Evolutionary conservation across 2,329 filamentous ascomycete genomes (phyloP).

Genomic region (Bipolaris oryzae): DNA sequence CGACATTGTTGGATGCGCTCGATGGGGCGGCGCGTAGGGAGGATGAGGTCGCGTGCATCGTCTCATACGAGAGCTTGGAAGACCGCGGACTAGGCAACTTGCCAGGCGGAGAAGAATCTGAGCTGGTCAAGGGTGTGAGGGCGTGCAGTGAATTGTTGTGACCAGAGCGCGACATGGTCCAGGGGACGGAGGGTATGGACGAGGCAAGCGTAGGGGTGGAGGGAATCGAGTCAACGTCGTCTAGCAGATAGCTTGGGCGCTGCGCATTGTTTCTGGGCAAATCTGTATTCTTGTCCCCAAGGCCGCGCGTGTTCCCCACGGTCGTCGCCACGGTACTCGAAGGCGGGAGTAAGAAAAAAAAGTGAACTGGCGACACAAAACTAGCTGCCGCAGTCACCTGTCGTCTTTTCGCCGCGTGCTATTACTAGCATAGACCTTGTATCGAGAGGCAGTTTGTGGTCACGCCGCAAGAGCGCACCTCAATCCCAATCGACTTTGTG

Average conservation of each 20-base stretch:
- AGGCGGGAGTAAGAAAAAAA: conserved; percentile 25
- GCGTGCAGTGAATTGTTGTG: conserved; percentile 60
- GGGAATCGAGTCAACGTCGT: conserved; percentile 73
- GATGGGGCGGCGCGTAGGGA: conserved; percentile 42
- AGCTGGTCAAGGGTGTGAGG: conserved; percentile 69
- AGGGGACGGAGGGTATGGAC: conserved; percentile 69
- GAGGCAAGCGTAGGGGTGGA: conserved; percentile 64
- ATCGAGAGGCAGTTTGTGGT: conserved; percentile 75
- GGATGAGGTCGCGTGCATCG: conserved; percentile 40
- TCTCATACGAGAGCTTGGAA: conserved; percentile 48
- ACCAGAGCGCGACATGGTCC: conserved; percentile 61
- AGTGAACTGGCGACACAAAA: conserved; percentile 35
- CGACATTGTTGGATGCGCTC: conserved; percentile 50
- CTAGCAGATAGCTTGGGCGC: conserved; percentile 66
- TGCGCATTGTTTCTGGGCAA: conserved; percentile 40
- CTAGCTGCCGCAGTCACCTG: conserved; percentile 30
- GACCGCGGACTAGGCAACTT: conserved; percentile 62
- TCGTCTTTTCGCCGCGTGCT: conserved; percentile 47
- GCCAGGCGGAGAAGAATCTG: conserved; percentile 67
- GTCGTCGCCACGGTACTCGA: conserved; percentile 23
- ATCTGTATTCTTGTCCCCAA: conserved; percentile 25
- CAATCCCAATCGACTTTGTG: conserved; percentile 61
- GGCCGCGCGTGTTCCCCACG: conserved; percentile 20
- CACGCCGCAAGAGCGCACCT: conserved; percentile 77
- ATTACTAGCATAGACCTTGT: conserved; percentile 68